Conservation (phyloP, 106 monocot species). For the Platanthera zijinensis region DNA sequence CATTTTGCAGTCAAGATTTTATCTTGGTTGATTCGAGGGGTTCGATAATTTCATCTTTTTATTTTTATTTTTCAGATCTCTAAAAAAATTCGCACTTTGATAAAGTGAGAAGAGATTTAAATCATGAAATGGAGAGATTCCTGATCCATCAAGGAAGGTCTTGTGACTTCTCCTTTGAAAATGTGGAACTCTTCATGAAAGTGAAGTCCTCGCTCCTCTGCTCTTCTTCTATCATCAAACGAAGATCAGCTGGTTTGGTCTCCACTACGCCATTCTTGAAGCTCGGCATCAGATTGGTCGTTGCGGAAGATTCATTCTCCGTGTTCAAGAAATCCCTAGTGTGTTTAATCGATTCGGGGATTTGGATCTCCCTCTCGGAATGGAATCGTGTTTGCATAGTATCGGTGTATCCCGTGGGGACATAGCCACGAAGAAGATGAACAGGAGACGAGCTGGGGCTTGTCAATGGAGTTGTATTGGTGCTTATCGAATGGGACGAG, state of each 20-base stretch:
- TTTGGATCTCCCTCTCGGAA: slow-evolving; percentile 21
- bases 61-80: too few species aligned
- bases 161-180: slow-evolving; percentile 2
- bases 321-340: background rate
- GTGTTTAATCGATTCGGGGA: background rate
- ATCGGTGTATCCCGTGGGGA: slow-evolving; percentile 12
- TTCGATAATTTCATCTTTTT: too few species aligned
- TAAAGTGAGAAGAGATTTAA: too few species aligned
- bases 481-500: slow-evolving; percentile 14
- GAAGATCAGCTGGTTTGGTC: background rate
- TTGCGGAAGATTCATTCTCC: background rate
- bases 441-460: slow-evolving; percentile 19
- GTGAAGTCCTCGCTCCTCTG: slow-evolving; percentile 12
- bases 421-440: slow-evolving; percentile 15
- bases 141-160: background rate
- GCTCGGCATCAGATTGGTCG: slow-evolving; percentile 12
- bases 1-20: too few species aligned
- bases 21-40: too few species aligned
- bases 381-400: background rate
- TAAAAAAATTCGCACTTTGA: too few species aligned
- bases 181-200: background rate
- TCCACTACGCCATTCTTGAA: slow-evolving; percentile 13
- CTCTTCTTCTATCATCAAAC: background rate
- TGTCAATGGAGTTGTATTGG: slow-evolving; percentile 10
- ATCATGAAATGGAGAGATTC: too few species aligned